Evolutionary conservation across 306 rosid species (phyloP), one percentile per base, ranked within the genome.

Genomic region (Rubus parviflorus): DNA sequence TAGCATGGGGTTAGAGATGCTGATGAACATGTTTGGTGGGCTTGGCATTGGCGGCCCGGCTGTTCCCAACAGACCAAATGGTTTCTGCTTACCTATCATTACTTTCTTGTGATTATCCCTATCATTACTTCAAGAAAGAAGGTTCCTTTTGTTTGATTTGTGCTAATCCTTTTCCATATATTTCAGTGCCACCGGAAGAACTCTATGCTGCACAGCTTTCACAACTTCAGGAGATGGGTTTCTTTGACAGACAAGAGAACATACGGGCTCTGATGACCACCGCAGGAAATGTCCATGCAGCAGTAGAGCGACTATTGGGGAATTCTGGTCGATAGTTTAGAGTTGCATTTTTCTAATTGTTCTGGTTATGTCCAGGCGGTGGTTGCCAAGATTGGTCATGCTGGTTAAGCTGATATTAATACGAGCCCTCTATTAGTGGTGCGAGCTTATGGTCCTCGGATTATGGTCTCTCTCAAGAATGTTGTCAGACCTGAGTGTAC

Each of bases 191-290:
- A 3, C 97, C 94, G 0, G 97, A 90, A 85, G 94, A 90, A 84
- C 81, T 90, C 70, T 93, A 93, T 80, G 96, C 96, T 11, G 81
- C 94, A 22, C 97, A 93, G 75, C 89, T 93, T 68, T 72, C 93
- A 5, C 97, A 93, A 85, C 97, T 93, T 83, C 97, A 89, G 83
- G 97, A 93, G 82, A 93, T 93, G 97, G 97, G 97, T 38, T 93
- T 93, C 87, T 89, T 93, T 54, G 96, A 93, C 76, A 87, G 89
- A 1, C 97, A 93, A 84, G 97, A 93, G 85, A 93, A 93, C 80
- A 89, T 93, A 73, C 86, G 85, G 85, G 97, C 97, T 14, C 89
- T 93, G 79, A 77, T 87, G 30, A 96, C 97, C 67, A 90, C 97
- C 2, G 84, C 94, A 23, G 97, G 97, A 75, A 90, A 93, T 78